These are phyloP conservation scores for Candida ponderosae DNA, from an alignment of 805 yeast genomes.

Conservation along the genomic window DNA sequence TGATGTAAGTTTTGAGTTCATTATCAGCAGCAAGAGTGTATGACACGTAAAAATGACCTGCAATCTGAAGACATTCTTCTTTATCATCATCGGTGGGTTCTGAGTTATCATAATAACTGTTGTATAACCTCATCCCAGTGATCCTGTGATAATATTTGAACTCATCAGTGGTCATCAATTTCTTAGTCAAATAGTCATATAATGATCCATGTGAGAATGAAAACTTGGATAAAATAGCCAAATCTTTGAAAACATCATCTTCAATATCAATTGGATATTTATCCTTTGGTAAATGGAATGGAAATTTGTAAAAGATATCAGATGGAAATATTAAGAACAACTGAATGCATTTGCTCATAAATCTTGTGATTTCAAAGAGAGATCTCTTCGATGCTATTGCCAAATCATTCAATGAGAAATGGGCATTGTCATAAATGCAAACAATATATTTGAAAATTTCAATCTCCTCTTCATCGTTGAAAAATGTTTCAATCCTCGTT, in stretches of 20 bases:
- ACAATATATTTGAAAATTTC: conserved; percentile 32
- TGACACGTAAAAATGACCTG: conserved; percentile 12
- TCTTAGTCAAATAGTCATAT: conserved; percentile 22
- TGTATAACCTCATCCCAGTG: conserved; percentile 34
- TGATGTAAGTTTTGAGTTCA: conserved; percentile 29
- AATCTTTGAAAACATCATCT: conserved; percentile 23
- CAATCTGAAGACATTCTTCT: conserved; percentile 8
- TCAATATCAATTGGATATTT: conserved; percentile 17
- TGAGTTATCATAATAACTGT: background rate
- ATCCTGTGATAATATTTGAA: conserved; percentile 25
- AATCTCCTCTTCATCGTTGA: conserved; percentile 13
- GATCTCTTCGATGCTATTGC: conserved; percentile 28
- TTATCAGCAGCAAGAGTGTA: conserved; percentile 10
- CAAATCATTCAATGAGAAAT: conserved; percentile 28
- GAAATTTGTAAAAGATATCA: conserved; percentile 37
- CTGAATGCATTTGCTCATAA: conserved; percentile 27
- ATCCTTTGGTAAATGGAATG: conserved; percentile 28
- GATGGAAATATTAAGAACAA: conserved; percentile 28
- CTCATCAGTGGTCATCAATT: conserved; percentile 20
- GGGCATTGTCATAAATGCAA: conserved; percentile 28
- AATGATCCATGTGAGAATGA: conserved; percentile 34
- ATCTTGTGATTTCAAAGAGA: conserved; percentile 22
- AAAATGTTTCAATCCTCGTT: conserved; percentile 12
- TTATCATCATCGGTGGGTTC: conserved; percentile 1
- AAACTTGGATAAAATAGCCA: conserved; percentile 29